Evolutionary conservation across 2,329 filamentous ascomycete genomes (phyloP).

Genomic region (Didymella lethalis): DNA sequence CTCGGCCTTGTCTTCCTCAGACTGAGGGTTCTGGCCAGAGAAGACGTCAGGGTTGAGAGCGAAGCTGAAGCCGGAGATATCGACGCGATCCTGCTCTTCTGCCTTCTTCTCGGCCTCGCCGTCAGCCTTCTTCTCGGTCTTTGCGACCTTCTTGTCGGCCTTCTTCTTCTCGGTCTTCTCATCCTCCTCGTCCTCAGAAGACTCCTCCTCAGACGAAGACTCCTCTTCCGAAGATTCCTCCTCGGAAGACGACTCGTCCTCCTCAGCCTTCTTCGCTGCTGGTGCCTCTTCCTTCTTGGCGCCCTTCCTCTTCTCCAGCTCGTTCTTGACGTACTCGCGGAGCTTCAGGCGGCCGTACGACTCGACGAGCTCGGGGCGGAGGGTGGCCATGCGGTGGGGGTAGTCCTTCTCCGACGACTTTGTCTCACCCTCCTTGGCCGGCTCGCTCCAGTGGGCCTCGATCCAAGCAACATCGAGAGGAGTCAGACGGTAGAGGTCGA

Average conservation of each 20-base stretch:
- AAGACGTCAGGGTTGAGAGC: conserved; percentile 94
- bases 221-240: conserved; percentile 31
- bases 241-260: conserved; percentile 41
- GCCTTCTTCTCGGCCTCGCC: conserved; percentile 29
- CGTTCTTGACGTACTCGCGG: conserved; percentile 83
- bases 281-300: conserved; percentile 48
- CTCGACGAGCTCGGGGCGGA: conserved; percentile 90
- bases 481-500: conserved; percentile 94
- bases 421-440: conserved; percentile 56
- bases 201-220: conserved; percentile 36
- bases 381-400: conserved; percentile 94
- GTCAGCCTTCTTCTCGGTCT: conserved; percentile 29
- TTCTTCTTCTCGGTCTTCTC: conserved; percentile 54
- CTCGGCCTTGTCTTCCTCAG: conserved; percentile 85
- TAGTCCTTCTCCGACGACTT: conserved; percentile 67
- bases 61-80: conserved; percentile 87
- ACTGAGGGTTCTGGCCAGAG: conserved; percentile 89
- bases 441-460: conserved; percentile 70
- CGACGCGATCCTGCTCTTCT: conserved; percentile 72
- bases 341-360: conserved; percentile 84
- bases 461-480: conserved; percentile 91
- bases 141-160: conserved; percentile 29
- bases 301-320: conserved; percentile 62
- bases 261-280: conserved; percentile 51
- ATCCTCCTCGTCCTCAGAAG: conserved; percentile 60